phyloP scores from a whole-genome alignment of 1,284 basidiomycete genomes.

The Cutaneotrichosporon mucoides region DNA sequence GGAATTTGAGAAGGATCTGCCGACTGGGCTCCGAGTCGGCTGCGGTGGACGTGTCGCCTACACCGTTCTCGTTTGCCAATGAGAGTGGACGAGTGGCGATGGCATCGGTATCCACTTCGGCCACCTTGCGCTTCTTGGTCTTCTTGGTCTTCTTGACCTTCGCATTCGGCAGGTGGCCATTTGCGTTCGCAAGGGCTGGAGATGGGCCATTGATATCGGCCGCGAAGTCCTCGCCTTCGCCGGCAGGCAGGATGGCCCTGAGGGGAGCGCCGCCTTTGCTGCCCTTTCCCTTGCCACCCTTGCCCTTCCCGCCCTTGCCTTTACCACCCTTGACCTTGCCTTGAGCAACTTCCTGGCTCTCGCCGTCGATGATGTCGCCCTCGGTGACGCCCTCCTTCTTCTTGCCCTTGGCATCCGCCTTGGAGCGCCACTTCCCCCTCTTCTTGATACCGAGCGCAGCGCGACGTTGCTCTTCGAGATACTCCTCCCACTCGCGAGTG shows the following conservation, averaged over 20 bases:
- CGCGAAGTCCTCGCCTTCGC: neutral
- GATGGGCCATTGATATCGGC: neutral
- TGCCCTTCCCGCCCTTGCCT: constrained; percentile 1
- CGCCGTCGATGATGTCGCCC: neutral
- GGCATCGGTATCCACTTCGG: too few species aligned
- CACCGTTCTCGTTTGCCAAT: neutral
- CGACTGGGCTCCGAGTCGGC: neutral
- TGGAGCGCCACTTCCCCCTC: too few species aligned
- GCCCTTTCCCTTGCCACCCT: constrained; percentile 5
- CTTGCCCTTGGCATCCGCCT: neutral
- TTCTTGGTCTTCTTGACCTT: too few species aligned
- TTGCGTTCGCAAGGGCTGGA: too few species aligned
- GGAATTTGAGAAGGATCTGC: neutral
- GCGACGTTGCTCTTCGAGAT: constrained; percentile 5
- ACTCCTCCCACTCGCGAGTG: constrained; percentile 18
- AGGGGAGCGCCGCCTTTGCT: too few species aligned
- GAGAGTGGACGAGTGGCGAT: too few species aligned
- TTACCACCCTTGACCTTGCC: neutral
- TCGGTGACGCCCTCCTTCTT: neutral
- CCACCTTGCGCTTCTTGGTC: too few species aligned
- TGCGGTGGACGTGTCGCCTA: neutral
- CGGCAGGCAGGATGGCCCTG: neutral
- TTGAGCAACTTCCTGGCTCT: too few species aligned
- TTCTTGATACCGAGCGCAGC: neutral
- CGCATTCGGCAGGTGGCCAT: too few species aligned